Evolutionary conservation across 495 filamentous ascomycete genomes (phyloP), one percentile per base, ranked within the genome.

Genomic region (Tirmania nivea): DNA sequence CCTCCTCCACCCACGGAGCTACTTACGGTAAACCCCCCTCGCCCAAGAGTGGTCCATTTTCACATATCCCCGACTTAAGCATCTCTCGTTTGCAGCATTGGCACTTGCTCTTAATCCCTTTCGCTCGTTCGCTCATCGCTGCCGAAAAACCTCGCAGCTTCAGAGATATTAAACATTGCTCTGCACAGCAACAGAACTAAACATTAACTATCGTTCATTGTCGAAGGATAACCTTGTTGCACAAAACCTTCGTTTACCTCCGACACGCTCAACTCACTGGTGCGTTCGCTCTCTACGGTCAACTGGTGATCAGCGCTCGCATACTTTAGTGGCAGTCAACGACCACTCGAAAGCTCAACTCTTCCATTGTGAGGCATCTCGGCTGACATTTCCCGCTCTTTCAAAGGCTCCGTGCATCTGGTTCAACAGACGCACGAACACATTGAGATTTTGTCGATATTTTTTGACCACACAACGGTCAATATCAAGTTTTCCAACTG

Each of bases 401-500:
- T 45, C 39, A 45, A 45, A 45, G 39, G 39, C 9, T 45, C 39
- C 39, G 39, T 19, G 17, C 39, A 14, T 45, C 17, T 45, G 39
- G 39, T 14, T 6, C 17, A 14, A 45, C 39, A 19, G 14, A 45
- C 39, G 39, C 39, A 45, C 39, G 39, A 45, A 45, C 39, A 8
- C 39, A 45, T 45, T 45, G 39, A 45, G 39, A 4, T 6, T 31
- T 31, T 31, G 25, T 31, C 25, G 25, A 31, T 31, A 31, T 31
- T n/a, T 42, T n/a, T 42, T n/a, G n/a, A 42, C 36, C 36, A n/a
- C 36, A 42, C 39, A 19, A 14, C 39, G 14, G n/a, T 50, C 48
- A 1, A 19, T 50, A 14, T 47, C 42, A 14, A 61, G 54, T 53
- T 60, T 57, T 63, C 59, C 61, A 62, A 62, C 61, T 64, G 61